A percentile compares a stretch with the other conserved stretches of the same genome.
Evolutionary conservation across 768 basidiomycete species (phyloP).

Genomic region (Rhodosporidiobolus sp.): DNA sequence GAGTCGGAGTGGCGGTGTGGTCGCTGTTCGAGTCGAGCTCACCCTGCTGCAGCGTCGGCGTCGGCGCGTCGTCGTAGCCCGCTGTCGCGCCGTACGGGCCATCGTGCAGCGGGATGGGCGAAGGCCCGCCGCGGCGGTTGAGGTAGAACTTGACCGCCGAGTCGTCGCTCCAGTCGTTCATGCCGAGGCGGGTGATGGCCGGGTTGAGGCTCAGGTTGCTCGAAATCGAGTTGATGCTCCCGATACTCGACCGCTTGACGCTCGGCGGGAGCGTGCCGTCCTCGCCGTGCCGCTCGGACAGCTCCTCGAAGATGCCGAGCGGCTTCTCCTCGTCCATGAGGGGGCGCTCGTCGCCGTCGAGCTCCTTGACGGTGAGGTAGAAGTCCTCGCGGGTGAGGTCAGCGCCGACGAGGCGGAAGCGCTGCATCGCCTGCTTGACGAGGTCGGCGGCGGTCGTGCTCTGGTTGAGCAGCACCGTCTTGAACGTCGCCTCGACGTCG

Average conservation of each 20-base stretch:
- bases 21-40: background rate
- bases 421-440: conserved; percentile 85
- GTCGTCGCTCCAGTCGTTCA: conserved; percentile 98
- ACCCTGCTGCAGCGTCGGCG: background rate
- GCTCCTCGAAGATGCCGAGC: conserved; percentile 79
- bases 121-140: conserved; percentile 57
- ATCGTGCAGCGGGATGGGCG: background rate
- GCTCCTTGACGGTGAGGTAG: conserved; percentile 87
- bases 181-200: conserved; percentile 85
- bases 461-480: conserved; percentile 87
- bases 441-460: conserved; percentile 80
- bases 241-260: conserved; percentile 87
- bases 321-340: conserved; percentile 68
- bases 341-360: conserved; percentile 75
- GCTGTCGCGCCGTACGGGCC: conserved; percentile 18
- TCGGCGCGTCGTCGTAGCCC: background rate
- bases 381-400: conserved; percentile 59
- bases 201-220: conserved; percentile 77
- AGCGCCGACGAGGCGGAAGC: conserved; percentile 65
- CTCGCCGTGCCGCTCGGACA: conserved; percentile 64
- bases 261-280: conserved; percentile 55
- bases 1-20: background rate
- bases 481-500: conserved; percentile 94
- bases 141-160: conserved; percentile 95
- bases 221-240: conserved; percentile 87